These are phyloP conservation scores for Phialocephala subalpina DNA, from an alignment of 2,329 filamentous ascomycete species.

Conservation along the genomic window DNA sequence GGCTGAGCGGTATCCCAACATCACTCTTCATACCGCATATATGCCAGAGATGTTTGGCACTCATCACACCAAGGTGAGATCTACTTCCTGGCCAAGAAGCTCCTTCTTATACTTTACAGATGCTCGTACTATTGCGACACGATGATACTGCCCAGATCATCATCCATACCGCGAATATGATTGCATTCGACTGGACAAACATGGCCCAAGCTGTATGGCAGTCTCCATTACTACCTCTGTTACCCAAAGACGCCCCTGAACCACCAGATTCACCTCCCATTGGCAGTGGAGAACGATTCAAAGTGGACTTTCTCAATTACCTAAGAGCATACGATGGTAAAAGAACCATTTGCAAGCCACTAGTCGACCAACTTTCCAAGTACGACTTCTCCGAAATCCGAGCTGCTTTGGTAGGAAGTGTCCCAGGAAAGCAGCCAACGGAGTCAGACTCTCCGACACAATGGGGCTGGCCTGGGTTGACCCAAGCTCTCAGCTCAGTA, in stretches of 20 bases:
- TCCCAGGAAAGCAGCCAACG: slow-evolving; percentile 71
- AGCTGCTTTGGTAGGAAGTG: slow-evolving; percentile 79
- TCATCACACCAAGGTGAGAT: slow-evolving; percentile 62
- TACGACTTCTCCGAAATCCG: slow-evolving; percentile 76
- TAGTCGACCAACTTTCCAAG: slow-evolving; percentile 63
- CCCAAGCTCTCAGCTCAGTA: slow-evolving; percentile 63
- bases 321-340: slow-evolving; percentile 71
- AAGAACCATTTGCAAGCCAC: slow-evolving; percentile 57
- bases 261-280: slow-evolving; percentile 32
- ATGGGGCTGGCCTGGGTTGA: slow-evolving; percentile 82
- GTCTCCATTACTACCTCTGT: slow-evolving; percentile 71
- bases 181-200: slow-evolving; percentile 85
- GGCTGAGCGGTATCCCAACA: slow-evolving; percentile 68
- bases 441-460: slow-evolving; percentile 56
- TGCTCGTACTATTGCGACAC: slow-evolving; percentile 83
- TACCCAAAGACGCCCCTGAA: neutral
- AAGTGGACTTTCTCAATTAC: slow-evolving; percentile 77
- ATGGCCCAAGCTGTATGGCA: slow-evolving; percentile 87
- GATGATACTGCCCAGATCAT: slow-evolving; percentile 81
- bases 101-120: slow-evolving; percentile 55
- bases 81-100: neutral
- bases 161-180: slow-evolving; percentile 93
- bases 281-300: slow-evolving; percentile 76
- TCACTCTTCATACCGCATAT: slow-evolving; percentile 75
- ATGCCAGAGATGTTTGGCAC: slow-evolving; percentile 89